Conservation (phyloP, 169 alveolate species). For the Perkinsus marinus region DNA sequence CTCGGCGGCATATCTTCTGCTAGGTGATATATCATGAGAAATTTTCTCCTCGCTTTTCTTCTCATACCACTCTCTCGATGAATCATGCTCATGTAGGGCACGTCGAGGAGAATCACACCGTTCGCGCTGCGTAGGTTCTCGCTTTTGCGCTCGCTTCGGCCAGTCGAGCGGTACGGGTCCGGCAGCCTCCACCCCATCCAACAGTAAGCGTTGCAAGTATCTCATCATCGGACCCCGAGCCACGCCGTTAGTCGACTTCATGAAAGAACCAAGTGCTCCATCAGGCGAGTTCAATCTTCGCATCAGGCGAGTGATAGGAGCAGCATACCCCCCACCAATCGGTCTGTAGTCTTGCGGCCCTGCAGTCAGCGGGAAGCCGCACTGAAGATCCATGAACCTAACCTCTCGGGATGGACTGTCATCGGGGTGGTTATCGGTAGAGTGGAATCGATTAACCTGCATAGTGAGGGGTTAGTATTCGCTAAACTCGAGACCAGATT, state of each 20-base stretch:
- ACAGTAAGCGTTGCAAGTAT: background rate
- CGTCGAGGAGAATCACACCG: no score
- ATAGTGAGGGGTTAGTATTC: no score
- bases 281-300: no score
- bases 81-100: background rate
- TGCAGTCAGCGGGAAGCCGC: background rate
- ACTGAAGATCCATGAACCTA: background rate
- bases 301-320: no score
- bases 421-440: background rate
- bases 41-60: background rate
- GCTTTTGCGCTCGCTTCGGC: background rate
- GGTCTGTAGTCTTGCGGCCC: no score
- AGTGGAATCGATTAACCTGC: background rate
- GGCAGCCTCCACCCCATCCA: background rate
- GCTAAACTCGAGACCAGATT: no score
- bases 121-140: no score
- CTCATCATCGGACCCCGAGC: background rate
- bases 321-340: background rate
- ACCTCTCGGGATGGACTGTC: background rate
- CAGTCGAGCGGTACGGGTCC: background rate
- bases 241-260: background rate
- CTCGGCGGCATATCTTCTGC: background rate
- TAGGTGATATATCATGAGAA: background rate
- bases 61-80: background rate
- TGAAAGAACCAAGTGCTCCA: background rate